Evolutionary conservation across 1,284 basidiomycete genomes (phyloP).

Genomic region (Leccinum cinnamomeum): DNA sequence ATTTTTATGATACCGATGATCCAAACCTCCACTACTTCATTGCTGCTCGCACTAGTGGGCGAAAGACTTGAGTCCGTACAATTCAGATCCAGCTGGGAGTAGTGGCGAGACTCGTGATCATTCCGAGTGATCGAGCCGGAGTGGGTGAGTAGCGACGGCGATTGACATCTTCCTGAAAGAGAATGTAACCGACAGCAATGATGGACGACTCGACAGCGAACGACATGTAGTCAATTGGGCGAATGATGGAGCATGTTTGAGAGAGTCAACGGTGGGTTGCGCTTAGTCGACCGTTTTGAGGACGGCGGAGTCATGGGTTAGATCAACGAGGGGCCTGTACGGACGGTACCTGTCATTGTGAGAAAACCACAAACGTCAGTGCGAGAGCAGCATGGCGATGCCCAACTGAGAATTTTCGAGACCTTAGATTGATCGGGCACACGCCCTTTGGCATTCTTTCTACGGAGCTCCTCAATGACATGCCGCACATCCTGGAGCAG

Average conservation of each 20-base stretch:
- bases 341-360: conserved; percentile 24
- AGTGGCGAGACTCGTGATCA: conserved; percentile 38
- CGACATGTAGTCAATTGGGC: too few relatives aligned
- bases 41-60: neutral
- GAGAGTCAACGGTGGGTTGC: conserved; percentile 18
- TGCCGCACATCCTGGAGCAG: too few relatives aligned
- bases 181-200: too few relatives aligned
- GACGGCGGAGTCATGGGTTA: neutral
- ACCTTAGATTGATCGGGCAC: conserved; percentile 6
- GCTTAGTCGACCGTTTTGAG: conserved; percentile 2
- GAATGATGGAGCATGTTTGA: too few relatives aligned
- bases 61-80: conserved; percentile 35
- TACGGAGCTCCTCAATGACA: too few relatives aligned
- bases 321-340: conserved; percentile 10
- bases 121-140: conserved; percentile 41
- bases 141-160: conserved; percentile 16
- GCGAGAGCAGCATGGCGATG: neutral
- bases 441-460: too few relatives aligned
- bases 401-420: neutral
- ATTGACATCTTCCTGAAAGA: too few relatives aligned
- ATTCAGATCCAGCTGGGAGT: conserved; percentile 41
- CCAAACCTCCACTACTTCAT: neutral
- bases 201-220: too few relatives aligned
- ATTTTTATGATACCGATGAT: neutral
- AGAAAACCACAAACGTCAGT: conserved; percentile 33